Percentiles rank a stretch among this genome's conserved stretches.
Conservation (phyloP, 2,329 filamentous ascomycete species). For the Trichoderma arundinaceum region DNA sequence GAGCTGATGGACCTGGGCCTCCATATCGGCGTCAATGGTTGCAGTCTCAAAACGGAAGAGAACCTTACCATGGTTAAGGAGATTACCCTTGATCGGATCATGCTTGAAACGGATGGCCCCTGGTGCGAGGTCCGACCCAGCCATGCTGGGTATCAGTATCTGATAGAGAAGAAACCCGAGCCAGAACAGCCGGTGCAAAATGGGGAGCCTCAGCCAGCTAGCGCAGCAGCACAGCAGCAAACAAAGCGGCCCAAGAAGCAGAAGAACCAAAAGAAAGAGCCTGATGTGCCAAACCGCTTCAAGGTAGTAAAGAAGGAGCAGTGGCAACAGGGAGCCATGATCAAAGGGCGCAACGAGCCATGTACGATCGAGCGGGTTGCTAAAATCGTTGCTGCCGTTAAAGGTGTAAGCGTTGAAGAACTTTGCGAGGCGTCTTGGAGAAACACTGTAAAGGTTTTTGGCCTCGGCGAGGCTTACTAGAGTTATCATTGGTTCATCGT, state of each 20-base stretch:
- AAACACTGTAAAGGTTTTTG: constrained; percentile 83
- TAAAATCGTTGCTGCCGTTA: constrained; percentile 85
- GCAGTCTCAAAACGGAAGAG: constrained; percentile 91
- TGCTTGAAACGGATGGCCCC: constrained; percentile 96
- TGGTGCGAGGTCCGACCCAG: constrained; percentile 95
- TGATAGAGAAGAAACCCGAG: constrained; percentile 51
- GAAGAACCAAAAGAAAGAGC: constrained; percentile 64
- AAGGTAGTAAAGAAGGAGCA: constrained; percentile 95
- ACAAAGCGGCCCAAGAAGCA: constrained; percentile 48
- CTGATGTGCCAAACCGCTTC: constrained; percentile 72
- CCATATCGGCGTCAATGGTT: constrained; percentile 95
- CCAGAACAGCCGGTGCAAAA: constrained; percentile 39
- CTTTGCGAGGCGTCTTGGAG: constrained; percentile 85
- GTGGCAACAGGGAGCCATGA: constrained; percentile 84
- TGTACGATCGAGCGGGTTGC: constrained; percentile 85
- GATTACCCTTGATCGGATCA: constrained; percentile 78
- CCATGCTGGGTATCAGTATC: constrained; percentile 81
- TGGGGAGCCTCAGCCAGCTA: constrained; percentile 31
- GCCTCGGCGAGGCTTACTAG: constrained; percentile 54
- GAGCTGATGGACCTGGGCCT: constrained; percentile 80
- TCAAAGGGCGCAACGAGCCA: constrained; percentile 95
- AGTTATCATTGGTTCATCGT: constrained; percentile 19
- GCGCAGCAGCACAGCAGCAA: constrained; percentile 33
- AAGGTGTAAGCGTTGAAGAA: constrained; percentile 77
- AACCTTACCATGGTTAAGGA: constrained; percentile 84